A percentile compares a stretch with the other conserved stretches of the same genome.
phyloP scores from a whole-genome alignment of 306 rosid genomes.

The Cucumis hystrix region DNA sequence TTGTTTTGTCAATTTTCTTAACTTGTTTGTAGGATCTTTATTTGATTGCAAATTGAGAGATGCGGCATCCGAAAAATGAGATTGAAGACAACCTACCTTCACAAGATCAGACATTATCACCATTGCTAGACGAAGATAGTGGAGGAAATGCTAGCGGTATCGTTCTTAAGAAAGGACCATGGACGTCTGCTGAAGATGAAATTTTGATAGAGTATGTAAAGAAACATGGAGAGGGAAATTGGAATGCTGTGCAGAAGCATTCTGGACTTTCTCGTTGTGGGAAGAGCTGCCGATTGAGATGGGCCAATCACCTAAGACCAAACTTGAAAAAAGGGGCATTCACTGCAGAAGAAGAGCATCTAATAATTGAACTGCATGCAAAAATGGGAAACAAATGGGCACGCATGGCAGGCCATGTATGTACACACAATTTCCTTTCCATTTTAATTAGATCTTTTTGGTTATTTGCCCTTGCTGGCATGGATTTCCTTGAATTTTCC shows the following conservation, averaged over 20 bases:
- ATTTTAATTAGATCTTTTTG: slow-evolving; percentile 10
- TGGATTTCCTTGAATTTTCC: not conserved
- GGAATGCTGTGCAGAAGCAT: slow-evolving; percentile 98
- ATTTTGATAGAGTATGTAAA: slow-evolving; percentile 82
- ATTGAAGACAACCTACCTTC: slow-evolving; percentile 41
- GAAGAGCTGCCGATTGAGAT: slow-evolving; percentile 91
- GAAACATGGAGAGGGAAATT: slow-evolving; percentile 93
- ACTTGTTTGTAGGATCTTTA: slow-evolving; percentile 18
- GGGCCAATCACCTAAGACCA: slow-evolving; percentile 99
- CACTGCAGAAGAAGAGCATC: slow-evolving; percentile 61
- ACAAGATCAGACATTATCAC: slow-evolving; percentile 30
- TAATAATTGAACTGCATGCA: slow-evolving; percentile 76
- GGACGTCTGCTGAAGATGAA: slow-evolving; percentile 87
- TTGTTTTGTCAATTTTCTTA: slow-evolving; percentile 16
- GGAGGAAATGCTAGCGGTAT: slow-evolving; percentile 27
- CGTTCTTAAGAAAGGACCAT: slow-evolving; percentile 85
- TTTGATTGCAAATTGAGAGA: slow-evolving; percentile 24
- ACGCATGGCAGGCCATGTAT: slow-evolving; percentile 84
- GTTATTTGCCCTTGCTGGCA: not conserved
- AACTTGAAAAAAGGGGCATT: slow-evolving; percentile 89
- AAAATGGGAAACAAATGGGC: slow-evolving; percentile 99
- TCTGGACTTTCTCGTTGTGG: slow-evolving; percentile 87
- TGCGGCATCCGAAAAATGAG: slow-evolving; percentile 39
- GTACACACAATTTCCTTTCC: slow-evolving; percentile 17
- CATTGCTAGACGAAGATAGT: slow-evolving; percentile 36